Evolutionary conservation across 805 yeast species (phyloP).

Genomic region (Candida maltosa): DNA sequence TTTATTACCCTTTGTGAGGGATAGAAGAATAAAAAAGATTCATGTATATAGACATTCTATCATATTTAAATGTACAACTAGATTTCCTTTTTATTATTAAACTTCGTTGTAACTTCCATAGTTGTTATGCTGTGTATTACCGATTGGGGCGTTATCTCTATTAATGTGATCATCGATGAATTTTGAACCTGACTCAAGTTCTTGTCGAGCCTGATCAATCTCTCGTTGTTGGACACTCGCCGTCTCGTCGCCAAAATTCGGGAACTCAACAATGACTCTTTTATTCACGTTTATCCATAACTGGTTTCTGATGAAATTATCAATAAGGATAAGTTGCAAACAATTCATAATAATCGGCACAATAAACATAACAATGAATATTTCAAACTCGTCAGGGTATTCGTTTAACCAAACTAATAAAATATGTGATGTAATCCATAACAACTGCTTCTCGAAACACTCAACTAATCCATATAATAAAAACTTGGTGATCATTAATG

Average conservation of each 20-base stretch:
- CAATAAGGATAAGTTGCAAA: constrained; percentile 69
- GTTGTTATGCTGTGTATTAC: no score
- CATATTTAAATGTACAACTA: no score
- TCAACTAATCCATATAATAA: constrained; percentile 61
- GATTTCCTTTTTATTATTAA: no score
- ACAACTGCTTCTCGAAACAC: constrained; percentile 51
- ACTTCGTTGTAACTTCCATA: no score
- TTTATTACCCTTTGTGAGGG: no score
- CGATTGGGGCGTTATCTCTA: no score
- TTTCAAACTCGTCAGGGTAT: constrained; percentile 73
- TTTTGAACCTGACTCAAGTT: constrained; percentile 3
- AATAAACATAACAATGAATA: constrained; percentile 80
- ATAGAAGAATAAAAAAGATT: no score
- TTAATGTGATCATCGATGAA: no score
- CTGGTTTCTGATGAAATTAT: constrained; percentile 66
- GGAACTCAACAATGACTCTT: constrained; percentile 12
- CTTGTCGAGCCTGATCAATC: constrained; percentile 6
- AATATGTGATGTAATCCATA: constrained; percentile 62
- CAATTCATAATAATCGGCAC: constrained; percentile 74
- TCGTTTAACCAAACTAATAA: constrained; percentile 80
- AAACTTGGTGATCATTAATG: constrained; percentile 64
- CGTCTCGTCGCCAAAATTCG: constrained; percentile 9
- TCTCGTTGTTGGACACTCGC: constrained; percentile 11
- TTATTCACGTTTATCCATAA: constrained; percentile 31
- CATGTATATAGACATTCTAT: no score